These are phyloP conservation scores for Ustilago lituana DNA, from an alignment of 1,284 basidiomycete genomes.

Conservation along the genomic window DNA sequence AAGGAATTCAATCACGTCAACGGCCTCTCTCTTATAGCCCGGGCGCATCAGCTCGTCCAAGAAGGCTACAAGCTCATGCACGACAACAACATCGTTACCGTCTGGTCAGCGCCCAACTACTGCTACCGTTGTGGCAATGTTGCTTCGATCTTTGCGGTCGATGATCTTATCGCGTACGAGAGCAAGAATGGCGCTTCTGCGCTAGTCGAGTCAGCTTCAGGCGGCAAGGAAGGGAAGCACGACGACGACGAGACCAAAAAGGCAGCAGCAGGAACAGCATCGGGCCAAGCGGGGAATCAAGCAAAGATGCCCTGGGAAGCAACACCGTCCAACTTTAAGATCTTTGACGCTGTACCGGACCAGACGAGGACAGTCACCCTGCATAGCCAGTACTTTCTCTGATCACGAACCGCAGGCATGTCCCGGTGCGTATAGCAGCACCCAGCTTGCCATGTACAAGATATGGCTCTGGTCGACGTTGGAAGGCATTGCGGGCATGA, in stretches of 20 bases:
- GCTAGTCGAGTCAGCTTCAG: slow-evolving; percentile 88
- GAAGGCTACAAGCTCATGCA: slow-evolving; percentile 96
- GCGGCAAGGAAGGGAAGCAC: slow-evolving; percentile 72
- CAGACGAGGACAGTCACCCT: slow-evolving; percentile 39
- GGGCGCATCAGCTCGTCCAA: slow-evolving; percentile 99
- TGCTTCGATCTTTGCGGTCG: slow-evolving; percentile 94
- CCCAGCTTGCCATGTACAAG: too few relatives aligned
- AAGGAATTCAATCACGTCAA: slow-evolving; percentile 92
- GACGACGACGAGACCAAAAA: slow-evolving; percentile 19
- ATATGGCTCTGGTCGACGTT: too few relatives aligned
- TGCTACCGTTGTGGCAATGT: slow-evolving; percentile 98
- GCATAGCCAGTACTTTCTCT: slow-evolving; percentile 47
- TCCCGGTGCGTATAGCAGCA: too few relatives aligned
- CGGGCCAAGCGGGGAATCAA: background rate
- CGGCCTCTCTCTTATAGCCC: slow-evolving; percentile 93
- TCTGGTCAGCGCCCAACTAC: slow-evolving; percentile 99
- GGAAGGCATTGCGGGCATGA: too few relatives aligned
- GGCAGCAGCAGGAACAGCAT: background rate
- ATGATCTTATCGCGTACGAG: slow-evolving; percentile 45
- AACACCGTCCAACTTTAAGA: slow-evolving; percentile 67
- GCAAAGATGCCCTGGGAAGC: slow-evolving; percentile 33
- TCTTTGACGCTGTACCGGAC: slow-evolving; percentile 67
- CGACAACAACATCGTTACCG: slow-evolving; percentile 93
- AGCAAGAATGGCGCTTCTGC: slow-evolving; percentile 67
- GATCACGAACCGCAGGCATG: background rate